Conservation (phyloP, 768 basidiomycete species). For the Trametes coccinea region DNA sequence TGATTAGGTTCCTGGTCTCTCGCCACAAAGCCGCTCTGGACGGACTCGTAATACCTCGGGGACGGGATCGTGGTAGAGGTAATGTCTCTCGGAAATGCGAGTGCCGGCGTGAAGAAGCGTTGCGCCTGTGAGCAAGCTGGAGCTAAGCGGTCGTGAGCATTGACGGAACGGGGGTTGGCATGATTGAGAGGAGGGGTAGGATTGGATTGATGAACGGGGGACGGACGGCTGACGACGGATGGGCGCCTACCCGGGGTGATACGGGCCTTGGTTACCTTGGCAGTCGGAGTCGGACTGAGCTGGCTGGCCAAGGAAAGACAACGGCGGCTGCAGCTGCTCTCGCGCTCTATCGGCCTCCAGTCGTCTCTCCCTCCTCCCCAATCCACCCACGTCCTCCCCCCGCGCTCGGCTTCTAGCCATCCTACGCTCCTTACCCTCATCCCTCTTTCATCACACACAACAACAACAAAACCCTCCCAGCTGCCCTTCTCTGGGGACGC, state of each 20-base stretch:
- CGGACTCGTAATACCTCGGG: too few relatives aligned
- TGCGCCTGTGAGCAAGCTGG: too few relatives aligned
- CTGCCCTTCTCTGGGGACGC: conserved; percentile 5
- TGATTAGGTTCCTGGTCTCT: neutral
- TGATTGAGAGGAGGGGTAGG: neutral
- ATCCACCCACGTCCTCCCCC: neutral
- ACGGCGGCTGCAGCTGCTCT: neutral
- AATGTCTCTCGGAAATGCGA: too few relatives aligned
- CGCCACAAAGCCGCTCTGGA: too few relatives aligned
- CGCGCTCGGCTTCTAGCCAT: conserved; percentile 7
- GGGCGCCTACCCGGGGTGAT: conserved; percentile 18
- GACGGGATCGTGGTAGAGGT: too few relatives aligned
- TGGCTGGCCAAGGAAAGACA: too few relatives aligned
- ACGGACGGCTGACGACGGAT: conserved; percentile 3
- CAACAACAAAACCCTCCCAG: conserved; percentile 7
- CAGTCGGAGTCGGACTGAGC: neutral
- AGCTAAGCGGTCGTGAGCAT: too few relatives aligned
- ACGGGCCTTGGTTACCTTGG: conserved; percentile 19
- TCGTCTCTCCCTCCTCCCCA: neutral
- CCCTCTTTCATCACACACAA: conserved; percentile 9
- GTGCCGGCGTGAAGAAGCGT: too few relatives aligned
- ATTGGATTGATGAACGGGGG: neutral
- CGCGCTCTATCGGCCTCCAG: neutral
- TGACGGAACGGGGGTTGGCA: neutral
- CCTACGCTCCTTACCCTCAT: conserved; percentile 20